Conservation (phyloP, 495 filamentous ascomycete genomes). For the Amniculicola lignicola region DNA sequence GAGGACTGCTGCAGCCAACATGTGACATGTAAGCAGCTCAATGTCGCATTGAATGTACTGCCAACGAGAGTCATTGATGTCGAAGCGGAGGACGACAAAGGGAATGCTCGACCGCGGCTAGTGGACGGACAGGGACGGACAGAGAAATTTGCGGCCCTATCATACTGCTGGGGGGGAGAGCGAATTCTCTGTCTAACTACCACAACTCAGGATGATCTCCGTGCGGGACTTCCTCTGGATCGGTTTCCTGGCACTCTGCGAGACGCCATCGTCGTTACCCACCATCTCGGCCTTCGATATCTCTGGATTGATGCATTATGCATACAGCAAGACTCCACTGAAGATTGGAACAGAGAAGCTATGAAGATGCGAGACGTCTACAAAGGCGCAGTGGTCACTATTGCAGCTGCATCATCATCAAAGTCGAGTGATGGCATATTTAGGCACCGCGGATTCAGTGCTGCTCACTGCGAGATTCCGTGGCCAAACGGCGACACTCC, state of each 20-base stretch:
- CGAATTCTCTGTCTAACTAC: background rate
- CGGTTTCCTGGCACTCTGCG: conserved; percentile 1
- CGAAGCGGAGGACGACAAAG: background rate
- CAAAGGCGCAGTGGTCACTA: conserved; percentile 3
- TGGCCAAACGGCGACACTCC: background rate
- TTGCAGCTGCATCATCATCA: background rate
- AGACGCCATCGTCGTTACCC: conserved; percentile 2
- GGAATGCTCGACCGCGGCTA: too few species aligned
- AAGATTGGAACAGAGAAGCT: conserved; percentile 7
- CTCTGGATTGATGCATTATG: conserved; percentile 11
- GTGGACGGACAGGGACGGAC: background rate
- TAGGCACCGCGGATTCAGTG: background rate
- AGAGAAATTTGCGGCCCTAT: background rate
- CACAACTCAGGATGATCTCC: background rate
- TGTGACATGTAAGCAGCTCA: too few species aligned
- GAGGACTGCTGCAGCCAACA: too few species aligned
- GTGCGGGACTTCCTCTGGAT: background rate
- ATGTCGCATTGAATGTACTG: too few species aligned
- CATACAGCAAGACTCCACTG: conserved; percentile 7
- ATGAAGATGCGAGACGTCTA: conserved; percentile 10
- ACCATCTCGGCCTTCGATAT: background rate
- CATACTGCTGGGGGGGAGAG: background rate
- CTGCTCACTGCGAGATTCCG: background rate
- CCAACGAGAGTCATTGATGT: conserved; percentile 1
- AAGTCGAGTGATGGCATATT: conserved; percentile 3